Evolutionary conservation across 306 rosid species (phyloP).

Genomic region (Biancaea sappan): DNA sequence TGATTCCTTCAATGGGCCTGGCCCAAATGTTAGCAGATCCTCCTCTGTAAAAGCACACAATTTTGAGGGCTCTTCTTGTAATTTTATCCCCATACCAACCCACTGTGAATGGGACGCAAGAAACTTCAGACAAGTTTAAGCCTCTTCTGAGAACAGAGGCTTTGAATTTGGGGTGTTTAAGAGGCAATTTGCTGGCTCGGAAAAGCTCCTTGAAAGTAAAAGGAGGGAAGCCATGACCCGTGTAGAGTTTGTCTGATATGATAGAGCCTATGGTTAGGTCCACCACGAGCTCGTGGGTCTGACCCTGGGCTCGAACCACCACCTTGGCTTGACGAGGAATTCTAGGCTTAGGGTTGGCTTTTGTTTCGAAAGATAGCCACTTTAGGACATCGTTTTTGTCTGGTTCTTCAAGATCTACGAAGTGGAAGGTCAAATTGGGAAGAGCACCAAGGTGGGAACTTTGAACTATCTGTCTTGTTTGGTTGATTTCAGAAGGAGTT

Average conservation of each 20-base stretch:
- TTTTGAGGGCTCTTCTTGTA: slow-evolving; percentile 66
- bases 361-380: slow-evolving; percentile 59
- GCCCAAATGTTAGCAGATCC: slow-evolving; percentile 69
- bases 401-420: slow-evolving; percentile 76
- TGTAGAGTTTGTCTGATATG: slow-evolving; percentile 55
- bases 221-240: slow-evolving; percentile 82
- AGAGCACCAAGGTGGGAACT: slow-evolving; percentile 61
- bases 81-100: slow-evolving; percentile 81
- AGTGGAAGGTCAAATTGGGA: slow-evolving; percentile 77
- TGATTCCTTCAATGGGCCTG: slow-evolving; percentile 85
- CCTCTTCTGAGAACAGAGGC: slow-evolving; percentile 59
- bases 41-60: slow-evolving; percentile 64
- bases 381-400: slow-evolving; percentile 65
- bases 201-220: slow-evolving; percentile 65
- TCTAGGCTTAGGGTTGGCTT: background rate
- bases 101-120: slow-evolving; percentile 78
- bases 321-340: slow-evolving; percentile 69
- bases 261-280: slow-evolving; percentile 57
- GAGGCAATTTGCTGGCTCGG: slow-evolving; percentile 71
- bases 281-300: slow-evolving; percentile 64
- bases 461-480: slow-evolving; percentile 52
- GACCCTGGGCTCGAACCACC: slow-evolving; percentile 64
- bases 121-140: slow-evolving; percentile 70
- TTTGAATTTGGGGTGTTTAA: slow-evolving; percentile 54
- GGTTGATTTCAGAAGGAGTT: slow-evolving; percentile 59